These are phyloP conservation scores for Hymenoscyphus occultus DNA, from an alignment of 2,329 filamentous ascomycete genomes.

Conservation along the genomic window DNA sequence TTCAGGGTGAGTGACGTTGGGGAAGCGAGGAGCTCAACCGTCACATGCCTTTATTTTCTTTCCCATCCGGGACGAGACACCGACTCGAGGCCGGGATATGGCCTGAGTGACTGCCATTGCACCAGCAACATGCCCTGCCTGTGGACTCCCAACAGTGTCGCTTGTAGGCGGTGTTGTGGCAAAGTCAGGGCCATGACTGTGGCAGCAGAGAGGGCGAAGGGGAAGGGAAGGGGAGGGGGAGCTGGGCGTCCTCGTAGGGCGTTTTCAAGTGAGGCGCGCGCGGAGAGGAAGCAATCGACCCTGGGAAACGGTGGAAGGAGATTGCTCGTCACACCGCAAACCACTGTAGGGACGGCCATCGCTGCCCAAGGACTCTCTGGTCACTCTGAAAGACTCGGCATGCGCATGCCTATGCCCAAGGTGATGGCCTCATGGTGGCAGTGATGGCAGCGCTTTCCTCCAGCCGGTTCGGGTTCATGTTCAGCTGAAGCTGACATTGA, in stretches of 20 bases:
- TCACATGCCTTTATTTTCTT: neutral
- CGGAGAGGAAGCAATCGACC: neutral
- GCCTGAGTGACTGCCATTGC: neutral
- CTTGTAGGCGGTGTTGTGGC: neutral
- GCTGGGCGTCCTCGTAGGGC: neutral
- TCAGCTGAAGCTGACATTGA: neutral
- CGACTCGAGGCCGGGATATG: neutral
- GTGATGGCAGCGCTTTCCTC: neutral
- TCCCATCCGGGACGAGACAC: neutral
- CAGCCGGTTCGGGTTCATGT: neutral
- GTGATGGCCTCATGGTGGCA: neutral
- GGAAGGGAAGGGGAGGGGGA: too few species aligned
- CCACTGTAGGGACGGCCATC: neutral
- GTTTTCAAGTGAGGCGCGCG: neutral
- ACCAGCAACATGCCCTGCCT: neutral
- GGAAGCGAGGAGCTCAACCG: neutral
- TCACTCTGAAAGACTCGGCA: too few species aligned
- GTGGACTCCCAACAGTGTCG: neutral
- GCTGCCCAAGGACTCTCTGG: neutral
- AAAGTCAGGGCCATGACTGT: neutral
- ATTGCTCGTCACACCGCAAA: neutral
- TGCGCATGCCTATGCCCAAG: neutral
- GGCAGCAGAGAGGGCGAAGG: neutral
- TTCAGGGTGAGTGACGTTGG: neutral
- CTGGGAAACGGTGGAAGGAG: neutral